These are phyloP conservation scores for Rhodamnia rubescens DNA, from an alignment of 345 rosid species.

Conservation along the genomic window DNA sequence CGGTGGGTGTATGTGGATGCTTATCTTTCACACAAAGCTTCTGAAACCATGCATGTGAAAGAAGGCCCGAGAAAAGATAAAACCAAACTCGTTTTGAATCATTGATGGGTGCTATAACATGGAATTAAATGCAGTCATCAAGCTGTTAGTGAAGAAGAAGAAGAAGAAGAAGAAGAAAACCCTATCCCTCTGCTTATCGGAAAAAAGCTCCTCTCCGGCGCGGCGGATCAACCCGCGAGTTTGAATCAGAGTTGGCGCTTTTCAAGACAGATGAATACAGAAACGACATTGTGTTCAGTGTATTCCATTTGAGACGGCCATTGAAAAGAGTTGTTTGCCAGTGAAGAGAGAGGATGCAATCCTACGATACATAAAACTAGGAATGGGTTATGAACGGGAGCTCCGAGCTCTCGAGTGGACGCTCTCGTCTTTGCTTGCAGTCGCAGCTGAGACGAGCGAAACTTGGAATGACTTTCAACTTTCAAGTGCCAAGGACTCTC, in stretches of 20 bases:
- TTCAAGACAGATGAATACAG: not conserved
- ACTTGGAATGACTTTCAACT: not conserved
- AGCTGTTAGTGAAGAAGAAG: not conserved
- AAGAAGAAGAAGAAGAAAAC: not conserved
- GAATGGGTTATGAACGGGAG: not conserved
- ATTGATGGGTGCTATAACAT: not conserved
- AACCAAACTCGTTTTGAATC: not conserved
- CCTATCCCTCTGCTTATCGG: not conserved
- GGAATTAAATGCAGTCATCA: not conserved
- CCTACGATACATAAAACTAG: not conserved
- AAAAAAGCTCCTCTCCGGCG: not conserved
- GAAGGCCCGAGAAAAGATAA: not conserved
- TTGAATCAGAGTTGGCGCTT: not conserved
- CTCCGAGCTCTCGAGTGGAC: not conserved
- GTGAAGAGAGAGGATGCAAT: not conserved
- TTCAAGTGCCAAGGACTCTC: not conserved
- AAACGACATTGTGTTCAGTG: not conserved
- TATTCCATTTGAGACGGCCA: not conserved
- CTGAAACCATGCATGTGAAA: conserved; percentile 49
- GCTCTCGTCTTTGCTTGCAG: not conserved
- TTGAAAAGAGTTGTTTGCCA: not conserved
- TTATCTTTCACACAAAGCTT: conserved; percentile 35
- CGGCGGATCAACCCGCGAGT: not conserved
- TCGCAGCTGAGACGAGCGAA: not conserved
- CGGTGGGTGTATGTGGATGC: conserved; percentile 2